Evolutionary conservation across 345 rosid genomes (phyloP), one percentile per base, ranked within the genome.

Genomic region (Eucalyptus pumila): DNA sequence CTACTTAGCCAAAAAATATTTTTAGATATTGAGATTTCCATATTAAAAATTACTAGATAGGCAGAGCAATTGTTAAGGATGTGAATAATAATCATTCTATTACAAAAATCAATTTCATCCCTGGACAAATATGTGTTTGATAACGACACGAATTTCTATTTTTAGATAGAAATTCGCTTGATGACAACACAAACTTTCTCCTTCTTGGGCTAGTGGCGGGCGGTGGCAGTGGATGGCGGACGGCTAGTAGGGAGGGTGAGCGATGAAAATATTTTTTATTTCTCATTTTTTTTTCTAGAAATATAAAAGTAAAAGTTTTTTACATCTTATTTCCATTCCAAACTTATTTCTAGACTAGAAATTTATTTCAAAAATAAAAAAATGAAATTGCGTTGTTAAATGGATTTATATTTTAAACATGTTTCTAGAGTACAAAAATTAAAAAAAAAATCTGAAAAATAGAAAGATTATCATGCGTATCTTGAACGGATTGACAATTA

Each of bases 391-490:
- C 1, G 1, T 51, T 51, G 0, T 0, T 2, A 51, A 17, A 51
- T 0, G 2, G 4, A 51, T 51, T 51, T 51, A 0, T 1, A 3
- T 52, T 52, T 52, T 7, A 52, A 52, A 3, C 0, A 51, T 52
- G 0, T 52, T 1, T 52, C 0, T 51, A 17, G 54, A 17, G 23
- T 51, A 50, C 0, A 50, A 1, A 50, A 50, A 0, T 2, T n/a
- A 4, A 37, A 37, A 50, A 3, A 6, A 51, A 51, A 51, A 51
- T 7, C 0, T 51, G 4, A 51, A 16, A 16, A 51, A 51, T 17
- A 17, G 0, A 51, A 51, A 0, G 2, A 16, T 51, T 51, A 50
- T 0, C 52, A 50, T 49, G 0, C 7, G 0, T 0, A 0, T 14
- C 51, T 0, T 14, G 0, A 49, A 49, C 0, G 3, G 1, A 49